Conservation (phyloP, 2,329 filamentous ascomycete species). For the Neoarthrinium moseri region DNA sequence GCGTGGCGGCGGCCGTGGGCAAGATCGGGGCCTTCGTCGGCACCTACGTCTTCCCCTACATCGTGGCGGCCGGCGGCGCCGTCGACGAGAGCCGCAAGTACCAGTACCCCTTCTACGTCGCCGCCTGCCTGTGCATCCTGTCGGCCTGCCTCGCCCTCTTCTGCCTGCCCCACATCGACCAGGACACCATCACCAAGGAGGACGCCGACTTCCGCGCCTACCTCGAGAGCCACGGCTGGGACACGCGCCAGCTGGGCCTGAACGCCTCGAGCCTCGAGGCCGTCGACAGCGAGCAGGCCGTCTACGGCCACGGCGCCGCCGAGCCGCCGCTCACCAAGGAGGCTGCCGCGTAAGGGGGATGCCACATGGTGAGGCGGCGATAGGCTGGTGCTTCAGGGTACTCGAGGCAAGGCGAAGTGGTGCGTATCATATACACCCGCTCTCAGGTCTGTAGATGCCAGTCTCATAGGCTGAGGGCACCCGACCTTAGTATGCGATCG, state of each 20-base stretch:
- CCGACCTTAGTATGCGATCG: no score
- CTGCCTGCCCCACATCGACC: constrained; percentile 72
- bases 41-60: constrained; percentile 77
- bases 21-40: constrained; percentile 85
- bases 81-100: constrained; percentile 55
- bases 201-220: constrained; percentile 75
- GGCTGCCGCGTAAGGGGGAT: no score
- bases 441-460: no score
- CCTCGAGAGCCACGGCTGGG: constrained; percentile 72
- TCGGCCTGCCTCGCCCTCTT: constrained; percentile 65
- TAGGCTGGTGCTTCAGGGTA: no score
- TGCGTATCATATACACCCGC: no score
- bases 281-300: constrained; percentile 4
- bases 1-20: constrained; percentile 69
- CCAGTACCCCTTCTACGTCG: constrained; percentile 91
- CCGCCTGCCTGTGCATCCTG: constrained; percentile 72
- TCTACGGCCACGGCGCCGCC: neutral
- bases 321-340: no score
- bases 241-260: constrained; percentile 57
- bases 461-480: no score
- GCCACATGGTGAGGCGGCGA: no score
- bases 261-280: constrained; percentile 17
- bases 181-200: constrained; percentile 81
- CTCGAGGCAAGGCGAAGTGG: no score
- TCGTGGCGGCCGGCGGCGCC: constrained; percentile 61